Evolutionary conservation across 305 asterid genomes (phyloP), one percentile per base, ranked within the genome.

Genomic region (Fraxinus nigra): DNA sequence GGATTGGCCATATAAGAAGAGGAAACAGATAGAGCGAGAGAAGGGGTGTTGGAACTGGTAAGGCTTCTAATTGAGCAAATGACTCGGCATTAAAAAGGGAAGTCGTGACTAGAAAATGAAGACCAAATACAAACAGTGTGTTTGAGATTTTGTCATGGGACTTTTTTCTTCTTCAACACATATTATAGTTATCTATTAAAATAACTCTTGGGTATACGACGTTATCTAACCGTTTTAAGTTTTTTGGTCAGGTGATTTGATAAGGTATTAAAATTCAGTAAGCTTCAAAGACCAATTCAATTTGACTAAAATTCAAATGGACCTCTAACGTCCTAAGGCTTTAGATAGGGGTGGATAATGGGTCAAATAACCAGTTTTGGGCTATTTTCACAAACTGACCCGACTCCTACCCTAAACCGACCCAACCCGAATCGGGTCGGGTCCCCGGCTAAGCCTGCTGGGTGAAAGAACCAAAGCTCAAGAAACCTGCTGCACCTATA

Each of bases 41-140:
- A 69, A 30, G 75, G 75, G 75, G 40, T 69, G 40, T 13, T 14
- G 75, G 40, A 69, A 69, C 22, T 32, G 75, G 75, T 51, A 61
- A 61, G 72, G 72, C 72, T 61, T 24, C 33, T 69, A 69, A 69
- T 69, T 69, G 22, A 69, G 75, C 75, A 30, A 69, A 69, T 69
- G 75, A 69, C 75, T 69, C 75, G 75, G 75, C 75, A 30, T 11
- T 69, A 69, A 69, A 69, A 30, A 69, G 40, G 75, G 75, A 28
- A 69, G 38, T 32, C 2, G 38, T 69, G 75, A 69, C 75, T 30
- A 28, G 75, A 30, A 67, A 28, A 69, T 13, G 38, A 69, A 69
- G 75, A 69, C 75, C 40, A 30, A 24, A 69, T 69, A 28, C 74
- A 28, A 67, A 10, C 28, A 67, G 33, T 3, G n/a, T 65, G 54